Base-by-base conservation (phyloP, 192 early-diverging fungal species). In the Backusella morwellensis region DNA sequence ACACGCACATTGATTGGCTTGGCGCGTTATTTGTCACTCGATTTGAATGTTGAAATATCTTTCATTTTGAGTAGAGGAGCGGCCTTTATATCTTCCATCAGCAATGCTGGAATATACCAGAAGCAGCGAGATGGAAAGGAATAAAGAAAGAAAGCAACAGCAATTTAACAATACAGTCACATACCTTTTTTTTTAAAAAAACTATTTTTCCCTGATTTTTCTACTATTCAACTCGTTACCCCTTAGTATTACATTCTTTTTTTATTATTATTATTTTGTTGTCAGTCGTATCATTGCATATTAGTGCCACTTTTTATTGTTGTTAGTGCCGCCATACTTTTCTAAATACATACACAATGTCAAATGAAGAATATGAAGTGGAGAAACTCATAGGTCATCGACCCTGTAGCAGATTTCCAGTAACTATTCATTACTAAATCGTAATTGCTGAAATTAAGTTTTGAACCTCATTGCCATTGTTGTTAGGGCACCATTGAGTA, bases 401-500 rank as follows among this genome's bases (percentile, higher is more conserved):
- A 19, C 23, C 26, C 1, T 26, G 40, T 15, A 9, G 4, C 0
- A 32, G 14, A 26, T 26, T 4, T 47, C 38, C 38, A 15, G 70
- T 71, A 71, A 59, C 8, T 59, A 23, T 59, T 23, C 8, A 23
- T 59, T 11, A 0, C 35, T n/a, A 68, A 68, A 68, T n/a, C 7
- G 9, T n/a, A 68, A 32, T 36, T 11, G 38, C 0, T 12, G 66
- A 19, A 3, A 17, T 67, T 32, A 17, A 6, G 35, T 19, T 35
- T 29, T 15, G 14, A 14, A 19, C 0, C 15, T 14, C 42, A 44
- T 17, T 4, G 12, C 4, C 23, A 29, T 29, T 70, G 68, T 41
- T 38, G 68, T 26, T 38, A 70, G 68, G 38, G 38, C 38, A n/a
- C 35, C 19, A 40, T 72, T 34, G 70, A 72, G 14, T 72, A 72